Evolutionary conservation across 345 rosid species (phyloP), one percentile per base, ranked within the genome.

Genomic region (Geranium brycei): DNA sequence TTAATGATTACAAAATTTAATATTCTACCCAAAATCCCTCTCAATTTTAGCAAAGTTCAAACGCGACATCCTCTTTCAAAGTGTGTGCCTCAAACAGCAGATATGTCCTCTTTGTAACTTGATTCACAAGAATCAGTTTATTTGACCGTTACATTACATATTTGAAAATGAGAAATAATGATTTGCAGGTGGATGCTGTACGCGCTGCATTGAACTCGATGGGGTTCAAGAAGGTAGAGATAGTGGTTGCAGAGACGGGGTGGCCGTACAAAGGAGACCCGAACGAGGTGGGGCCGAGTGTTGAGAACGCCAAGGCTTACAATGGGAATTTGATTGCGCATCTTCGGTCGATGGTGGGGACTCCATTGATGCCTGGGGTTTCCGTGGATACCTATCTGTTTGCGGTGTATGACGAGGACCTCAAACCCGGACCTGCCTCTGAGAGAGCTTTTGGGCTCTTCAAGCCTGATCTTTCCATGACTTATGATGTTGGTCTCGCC

Each of bases 191-290:
- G 17, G 99, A 93, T 81, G 95, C 92, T 2, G 85, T 88, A 61
- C 75, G 68, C 55, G 83, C 96, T 63, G 99, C 99, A 1, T 67
- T 90, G 63, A 73, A 72, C 32, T 56, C 86, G 0, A 64, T 86
- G 76, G 96, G 91, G 6, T 90, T 79, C 64, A 83, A 83, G 67
- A 68, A 80, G 65, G 91, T 93, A 51, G 97, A 93, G 70, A 93
- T 93, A 28, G 72, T 83, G 69, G 96, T 93, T 7, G 96, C 97
- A 6, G 97, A 93, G 80, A 93, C 97, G 4, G 99, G 99, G 0
- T 93, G 99, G 99, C 92, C 99, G 3, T 93, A 88, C 76, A 85
- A 81, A 63, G 99, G 99, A 55, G 99, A 90, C 68, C 66, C 51
- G 57, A 62, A 79, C 13, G 95, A 93, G 76, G 87, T 77, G 0